These are phyloP conservation scores for Pseudogymnoascus sp. DNA, from an alignment of 2,329 filamentous ascomycete genomes.

Conservation along the genomic window DNA sequence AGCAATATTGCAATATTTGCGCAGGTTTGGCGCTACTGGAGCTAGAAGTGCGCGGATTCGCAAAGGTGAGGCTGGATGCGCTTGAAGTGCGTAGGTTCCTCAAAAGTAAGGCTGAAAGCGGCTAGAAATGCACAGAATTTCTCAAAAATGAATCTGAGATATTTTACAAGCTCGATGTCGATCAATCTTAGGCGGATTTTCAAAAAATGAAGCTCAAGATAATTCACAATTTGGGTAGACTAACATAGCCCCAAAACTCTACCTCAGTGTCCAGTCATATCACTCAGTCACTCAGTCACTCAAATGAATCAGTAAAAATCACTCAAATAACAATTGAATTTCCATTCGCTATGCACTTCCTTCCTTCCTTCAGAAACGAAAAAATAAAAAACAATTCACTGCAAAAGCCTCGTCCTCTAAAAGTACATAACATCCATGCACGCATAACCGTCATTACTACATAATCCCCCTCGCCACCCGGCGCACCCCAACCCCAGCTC, in stretches of 20 bases:
- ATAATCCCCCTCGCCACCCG: neutral
- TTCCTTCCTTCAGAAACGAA: neutral
- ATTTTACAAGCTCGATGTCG: too few species aligned
- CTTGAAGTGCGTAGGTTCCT: too few species aligned
- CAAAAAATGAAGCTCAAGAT: too few species aligned
- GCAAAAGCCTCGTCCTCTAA: slow-evolving; percentile 5
- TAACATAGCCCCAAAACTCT: neutral
- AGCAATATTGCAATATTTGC: too few species aligned
- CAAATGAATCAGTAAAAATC: neutral
- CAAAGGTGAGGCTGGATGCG: too few species aligned
- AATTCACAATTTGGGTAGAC: too few species aligned
- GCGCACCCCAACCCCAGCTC: neutral
- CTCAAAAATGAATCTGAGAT: too few species aligned
- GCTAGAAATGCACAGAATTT: too few species aligned
- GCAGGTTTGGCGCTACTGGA: too few species aligned
- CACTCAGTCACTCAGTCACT: neutral
- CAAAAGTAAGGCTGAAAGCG: too few species aligned
- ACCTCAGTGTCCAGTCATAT: neutral
- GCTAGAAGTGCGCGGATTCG: too few species aligned
- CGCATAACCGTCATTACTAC: slow-evolving; percentile 8
- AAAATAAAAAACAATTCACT: neutral
- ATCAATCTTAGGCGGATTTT: too few species aligned
- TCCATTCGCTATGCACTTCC: neutral
- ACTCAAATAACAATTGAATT: neutral
- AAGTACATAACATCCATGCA: slow-evolving; percentile 9